Evolutionary conservation across 2,329 filamentous ascomycete genomes (phyloP).

Genomic region (Trichothecium roseum): DNA sequence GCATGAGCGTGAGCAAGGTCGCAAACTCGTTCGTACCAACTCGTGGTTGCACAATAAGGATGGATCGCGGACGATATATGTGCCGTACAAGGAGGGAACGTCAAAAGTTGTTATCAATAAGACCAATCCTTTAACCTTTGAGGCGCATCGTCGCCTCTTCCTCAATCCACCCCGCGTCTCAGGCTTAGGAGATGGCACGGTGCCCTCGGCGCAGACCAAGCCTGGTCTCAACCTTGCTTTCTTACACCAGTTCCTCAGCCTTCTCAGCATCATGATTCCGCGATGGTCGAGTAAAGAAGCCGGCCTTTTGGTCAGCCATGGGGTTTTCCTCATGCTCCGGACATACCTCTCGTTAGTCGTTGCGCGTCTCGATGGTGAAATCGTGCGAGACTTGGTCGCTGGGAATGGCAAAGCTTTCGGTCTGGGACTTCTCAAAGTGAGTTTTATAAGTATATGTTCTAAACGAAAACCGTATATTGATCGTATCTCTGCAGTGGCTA

Average conservation of each 20-base stretch:
- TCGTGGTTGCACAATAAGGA: conserved; percentile 91
- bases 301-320: conserved; percentile 78
- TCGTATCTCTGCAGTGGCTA: conserved; percentile 55
- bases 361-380: conserved; percentile 86
- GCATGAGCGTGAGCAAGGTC: conserved; percentile 73
- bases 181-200: conserved; percentile 61
- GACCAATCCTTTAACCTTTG: conserved; percentile 88
- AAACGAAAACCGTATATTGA: neutral
- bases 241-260: conserved; percentile 87
- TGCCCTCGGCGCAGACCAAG: conserved; percentile 83
- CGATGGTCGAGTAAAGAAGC: conserved; percentile 94
- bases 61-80: conserved; percentile 88
- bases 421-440: conserved; percentile 72
- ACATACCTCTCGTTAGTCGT: conserved; percentile 93
- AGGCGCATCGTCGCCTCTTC: conserved; percentile 89
- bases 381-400: conserved; percentile 91
- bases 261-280: conserved; percentile 96
- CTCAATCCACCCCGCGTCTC: conserved; percentile 81
- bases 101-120: conserved; percentile 85
- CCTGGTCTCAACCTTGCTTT: conserved; percentile 93
- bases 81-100: conserved; percentile 79
- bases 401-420: conserved; percentile 84
- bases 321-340: conserved; percentile 77
- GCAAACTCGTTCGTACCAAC: conserved; percentile 76
- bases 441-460: conserved; percentile 6